These are phyloP conservation scores for Vitis rotundifolia DNA, from an alignment of 164 flowering plant species.

Conservation along the genomic window DNA sequence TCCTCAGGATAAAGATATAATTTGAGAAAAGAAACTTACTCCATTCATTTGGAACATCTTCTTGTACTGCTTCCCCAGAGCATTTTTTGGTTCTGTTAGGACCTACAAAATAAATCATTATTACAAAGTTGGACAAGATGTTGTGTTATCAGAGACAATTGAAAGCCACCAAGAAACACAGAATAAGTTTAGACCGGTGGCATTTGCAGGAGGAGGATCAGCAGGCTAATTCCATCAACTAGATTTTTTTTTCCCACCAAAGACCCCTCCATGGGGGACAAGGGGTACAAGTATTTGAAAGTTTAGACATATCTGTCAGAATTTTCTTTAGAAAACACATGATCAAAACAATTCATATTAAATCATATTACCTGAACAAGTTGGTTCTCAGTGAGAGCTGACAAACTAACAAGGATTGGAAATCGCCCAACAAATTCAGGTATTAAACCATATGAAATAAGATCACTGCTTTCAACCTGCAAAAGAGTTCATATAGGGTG, in stretches of 20 bases:
- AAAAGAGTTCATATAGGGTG: slow-evolving; percentile 10
- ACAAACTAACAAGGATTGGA: slow-evolving; percentile 78
- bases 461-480: slow-evolving; percentile 90
- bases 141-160: too few species aligned
- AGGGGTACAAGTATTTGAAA: too few species aligned
- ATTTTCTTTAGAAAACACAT: too few species aligned
- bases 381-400: slow-evolving; percentile 74
- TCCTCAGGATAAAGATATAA: too few species aligned
- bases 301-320: too few species aligned
- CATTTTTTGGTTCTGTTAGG: slow-evolving; percentile 85
- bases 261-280: too few species aligned
- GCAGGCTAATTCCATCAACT: too few species aligned
- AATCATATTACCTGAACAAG: slow-evolving; percentile 61
- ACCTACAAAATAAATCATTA: slow-evolving; percentile 45
- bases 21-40: slow-evolving; percentile 40
- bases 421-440: slow-evolving; percentile 93
- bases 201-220: not conserved
- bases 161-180: not conserved
- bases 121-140: not conserved
- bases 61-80: slow-evolving; percentile 86
- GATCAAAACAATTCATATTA: not conserved
- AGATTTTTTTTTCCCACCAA: too few species aligned
- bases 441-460: slow-evolving; percentile 81
- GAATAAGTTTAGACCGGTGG: not conserved
- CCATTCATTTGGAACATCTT: slow-evolving; percentile 90